These are phyloP conservation scores for Cladophialophora immunda DNA, from an alignment of 2,329 filamentous ascomycete genomes.

Conservation along the genomic window DNA sequence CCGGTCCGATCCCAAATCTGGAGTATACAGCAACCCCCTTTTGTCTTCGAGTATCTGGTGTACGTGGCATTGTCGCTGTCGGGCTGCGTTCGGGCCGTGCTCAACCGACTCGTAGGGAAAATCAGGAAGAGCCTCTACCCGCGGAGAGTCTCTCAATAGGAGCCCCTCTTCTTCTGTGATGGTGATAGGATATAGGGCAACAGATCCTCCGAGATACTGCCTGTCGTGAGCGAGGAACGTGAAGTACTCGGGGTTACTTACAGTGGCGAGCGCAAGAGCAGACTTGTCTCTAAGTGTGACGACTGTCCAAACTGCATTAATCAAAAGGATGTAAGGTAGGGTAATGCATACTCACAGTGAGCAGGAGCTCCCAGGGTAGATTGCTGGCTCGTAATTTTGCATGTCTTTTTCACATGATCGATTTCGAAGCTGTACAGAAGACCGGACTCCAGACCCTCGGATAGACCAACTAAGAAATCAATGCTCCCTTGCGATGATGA, in stretches of 20 bases:
- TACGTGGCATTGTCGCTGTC: constrained; percentile 8
- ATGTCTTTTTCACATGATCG: background rate
- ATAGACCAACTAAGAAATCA: background rate
- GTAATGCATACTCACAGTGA: background rate
- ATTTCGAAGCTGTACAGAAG: constrained; percentile 1
- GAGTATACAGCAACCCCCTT: background rate
- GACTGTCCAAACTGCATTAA: background rate
- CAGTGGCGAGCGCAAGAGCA: background rate
- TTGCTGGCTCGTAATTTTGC: background rate
- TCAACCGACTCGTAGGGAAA: background rate
- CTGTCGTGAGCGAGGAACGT: background rate
- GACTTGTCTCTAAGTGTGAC: background rate
- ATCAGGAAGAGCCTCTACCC: background rate
- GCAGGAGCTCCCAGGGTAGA: constrained; percentile 1
- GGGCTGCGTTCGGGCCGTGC: background rate
- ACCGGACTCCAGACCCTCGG: background rate
- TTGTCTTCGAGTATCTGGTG: constrained; percentile 6
- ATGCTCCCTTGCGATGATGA: background rate
- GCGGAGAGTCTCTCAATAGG: background rate
- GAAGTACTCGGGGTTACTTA: background rate
- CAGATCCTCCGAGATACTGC: background rate
- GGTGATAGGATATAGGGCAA: constrained; percentile 3
- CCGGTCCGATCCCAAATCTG: background rate
- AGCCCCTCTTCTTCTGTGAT: background rate
- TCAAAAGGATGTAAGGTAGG: background rate